A percentile compares a stretch with the other conserved stretches of the same genome.
Conservation (phyloP, 2,329 filamentous ascomycete genomes). For the Colletotrichum paranaense region DNA sequence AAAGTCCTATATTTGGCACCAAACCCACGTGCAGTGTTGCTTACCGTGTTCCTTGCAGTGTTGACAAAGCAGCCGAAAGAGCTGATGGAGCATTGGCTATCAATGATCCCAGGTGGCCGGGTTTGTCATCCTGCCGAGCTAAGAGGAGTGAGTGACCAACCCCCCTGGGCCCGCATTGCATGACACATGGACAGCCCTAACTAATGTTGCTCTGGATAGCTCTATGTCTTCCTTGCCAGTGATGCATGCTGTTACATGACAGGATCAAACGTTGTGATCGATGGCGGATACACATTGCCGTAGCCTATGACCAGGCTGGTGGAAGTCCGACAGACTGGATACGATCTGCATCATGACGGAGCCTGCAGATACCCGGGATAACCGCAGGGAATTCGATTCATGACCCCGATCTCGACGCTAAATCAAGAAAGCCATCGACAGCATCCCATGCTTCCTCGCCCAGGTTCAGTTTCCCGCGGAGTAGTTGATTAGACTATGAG, state of each 20-base stretch:
- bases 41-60: not conserved
- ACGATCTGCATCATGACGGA: not conserved
- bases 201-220: not conserved
- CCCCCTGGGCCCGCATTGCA: not conserved
- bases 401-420: not conserved
- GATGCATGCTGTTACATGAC: not conserved
- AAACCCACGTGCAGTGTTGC: not conserved
- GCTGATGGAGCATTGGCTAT: not conserved
- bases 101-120: not conserved
- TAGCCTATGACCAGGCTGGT: not conserved
- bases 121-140: not conserved
- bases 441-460: not conserved
- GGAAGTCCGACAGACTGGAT: conserved; percentile 1
- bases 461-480: not conserved
- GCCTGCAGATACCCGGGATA: not conserved
- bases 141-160: not conserved
- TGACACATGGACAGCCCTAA: not conserved
- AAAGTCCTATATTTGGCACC: not conserved
- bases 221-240: not conserved
- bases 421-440: not conserved
- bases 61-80: not conserved
- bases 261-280: too few relatives aligned
- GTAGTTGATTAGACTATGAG: not conserved
- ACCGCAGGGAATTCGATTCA: not conserved
- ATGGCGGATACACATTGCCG: not conserved